Evolutionary conservation across 805 yeast genomes (phyloP), one percentile per base, ranked within the genome.

Genomic region (Ogataea populi-albae): DNA sequence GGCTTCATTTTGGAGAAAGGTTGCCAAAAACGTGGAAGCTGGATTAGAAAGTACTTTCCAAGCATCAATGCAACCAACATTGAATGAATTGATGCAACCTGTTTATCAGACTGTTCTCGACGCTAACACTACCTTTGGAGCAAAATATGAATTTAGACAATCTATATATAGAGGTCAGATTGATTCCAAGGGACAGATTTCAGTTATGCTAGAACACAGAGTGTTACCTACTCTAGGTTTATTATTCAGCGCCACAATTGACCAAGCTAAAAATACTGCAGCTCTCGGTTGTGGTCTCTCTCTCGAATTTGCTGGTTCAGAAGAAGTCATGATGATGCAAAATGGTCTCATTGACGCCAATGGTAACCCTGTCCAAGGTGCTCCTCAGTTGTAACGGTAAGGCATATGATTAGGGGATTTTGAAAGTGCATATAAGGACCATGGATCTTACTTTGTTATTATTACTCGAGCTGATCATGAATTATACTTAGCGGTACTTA

Each of bases 101-200:
- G 78, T 85, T 46, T 77, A 80, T 52, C 87, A 86, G 61, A 86
- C 95, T 22, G 79, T 82, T 28, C 72, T 89, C 41, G 96, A 91
- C 59, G 98, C 95, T 58, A 75, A 77, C 55, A 89, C 98, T 52
- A 85, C 96, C 42, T 61, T 91, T 39, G 98, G 97, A 67, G 95
- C 96, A 55, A 93, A 91, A 69, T 91, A 91, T 67, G 98, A 93
- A 71, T 93, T 87, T 76, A 87, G 97, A 71, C 94, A 87, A 67
- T 82, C 94, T 40, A 81, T 87, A 36, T 88, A 88, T 78, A 81
- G 98, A 68, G 96, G 97, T 58, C 95, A 89, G 65, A 59, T 93
- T 44, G 96, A 88, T 68, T 79, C 94, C 34, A 71, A 75, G 42
- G 98, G 98, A 66, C 87, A 86, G 68, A 94, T 91, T 35, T 75